Conservation (phyloP, 345 rosid species). For the Combretum micranthum region DNA sequence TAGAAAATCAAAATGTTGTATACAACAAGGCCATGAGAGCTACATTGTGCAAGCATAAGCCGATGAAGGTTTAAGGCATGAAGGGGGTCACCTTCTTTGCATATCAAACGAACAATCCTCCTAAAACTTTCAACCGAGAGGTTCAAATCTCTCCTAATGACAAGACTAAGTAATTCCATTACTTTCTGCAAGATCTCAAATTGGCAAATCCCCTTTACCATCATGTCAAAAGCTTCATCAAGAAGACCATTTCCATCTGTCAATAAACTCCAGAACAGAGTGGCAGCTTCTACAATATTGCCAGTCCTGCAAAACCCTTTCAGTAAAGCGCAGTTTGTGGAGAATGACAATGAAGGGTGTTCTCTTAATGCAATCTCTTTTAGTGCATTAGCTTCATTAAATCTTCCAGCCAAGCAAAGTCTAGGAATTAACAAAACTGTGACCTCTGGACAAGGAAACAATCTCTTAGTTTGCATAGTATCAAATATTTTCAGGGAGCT, state of each 20-base stretch:
- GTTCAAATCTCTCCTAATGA: slow-evolving; percentile 36
- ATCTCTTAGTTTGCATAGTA: slow-evolving; percentile 26
- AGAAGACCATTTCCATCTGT: slow-evolving; percentile 27
- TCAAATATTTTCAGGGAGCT: slow-evolving; percentile 37
- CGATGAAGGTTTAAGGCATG: slow-evolving; percentile 44
- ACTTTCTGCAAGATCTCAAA: slow-evolving; percentile 31
- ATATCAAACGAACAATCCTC: slow-evolving; percentile 38
- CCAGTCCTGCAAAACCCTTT: slow-evolving; percentile 47
- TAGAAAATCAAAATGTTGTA: slow-evolving; percentile 55
- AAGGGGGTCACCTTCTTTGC: slow-evolving; percentile 30
- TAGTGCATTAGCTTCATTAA: slow-evolving; percentile 28
- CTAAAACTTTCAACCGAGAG: slow-evolving; percentile 43
- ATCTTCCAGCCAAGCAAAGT: slow-evolving; percentile 32
- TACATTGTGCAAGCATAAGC: slow-evolving; percentile 32
- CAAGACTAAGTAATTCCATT: slow-evolving; percentile 32
- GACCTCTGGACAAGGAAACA: slow-evolving; percentile 26
- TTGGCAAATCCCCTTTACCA: slow-evolving; percentile 46
- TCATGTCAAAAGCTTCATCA: slow-evolving; percentile 24
- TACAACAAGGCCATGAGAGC: slow-evolving; percentile 17
- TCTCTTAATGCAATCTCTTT: slow-evolving; percentile 20
- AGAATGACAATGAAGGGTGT: slow-evolving; percentile 22
- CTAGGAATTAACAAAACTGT: slow-evolving; percentile 42
- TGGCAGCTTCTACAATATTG: slow-evolving; percentile 40
- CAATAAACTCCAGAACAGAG: slow-evolving; percentile 25
- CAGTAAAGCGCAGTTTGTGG: slow-evolving; percentile 33